Base-by-base conservation (phyloP, 2,329 filamentous ascomycete species). In the Microsporum audouinii region DNA sequence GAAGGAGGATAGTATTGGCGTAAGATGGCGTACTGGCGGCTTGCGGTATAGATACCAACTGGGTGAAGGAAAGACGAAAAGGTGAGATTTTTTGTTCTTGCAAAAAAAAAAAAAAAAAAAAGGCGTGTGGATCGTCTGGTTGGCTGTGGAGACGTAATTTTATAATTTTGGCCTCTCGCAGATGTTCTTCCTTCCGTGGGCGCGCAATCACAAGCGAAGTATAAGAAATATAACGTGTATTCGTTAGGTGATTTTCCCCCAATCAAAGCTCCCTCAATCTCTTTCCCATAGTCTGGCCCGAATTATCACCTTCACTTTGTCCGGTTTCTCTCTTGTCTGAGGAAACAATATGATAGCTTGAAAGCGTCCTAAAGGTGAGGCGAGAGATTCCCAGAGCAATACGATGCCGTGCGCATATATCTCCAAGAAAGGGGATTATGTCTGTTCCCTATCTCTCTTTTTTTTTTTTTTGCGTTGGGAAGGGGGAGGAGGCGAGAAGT, bases 131-230 rank as follows among this genome's bases (percentile, higher is more conserved):
- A 55, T 55, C 51, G 51, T 36, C 51, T 55, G 51, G 51, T 55
- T 55, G 51, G 51, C 51, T 55, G 51, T 55, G 51, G 51, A 17
- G 51, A 55, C 51, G 51, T 55, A 55, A 55, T 55, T 55, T 55
- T 10, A 55, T 55, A 51, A 51, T 51, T 23, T 51, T 29, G 45
- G 45, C 45, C 45, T 51, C 51, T 55, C 29, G n/a, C 51, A 55
- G 51, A 8, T 14, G 33, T 29, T 34, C 14, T 55, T 36, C 51
- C 51, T 55, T 55, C 51, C 29, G 51, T 23, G 51, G 17, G 51
- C 29, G 14, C 31, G 51, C 51, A 55, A 55, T 55, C 51, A 55
- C 51, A 55, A 55, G 51, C 51, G 51, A 55, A 55, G 36, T 34
- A 55, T 55, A 8, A 55, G 36, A 53, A 55, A 34, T n/a, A 55